Percentiles rank a stretch among this genome's conserved stretches.
These are phyloP conservation scores for Fonsecaea monophora DNA, from an alignment of 2,329 filamentous ascomycete species.

Conservation along the genomic window DNA sequence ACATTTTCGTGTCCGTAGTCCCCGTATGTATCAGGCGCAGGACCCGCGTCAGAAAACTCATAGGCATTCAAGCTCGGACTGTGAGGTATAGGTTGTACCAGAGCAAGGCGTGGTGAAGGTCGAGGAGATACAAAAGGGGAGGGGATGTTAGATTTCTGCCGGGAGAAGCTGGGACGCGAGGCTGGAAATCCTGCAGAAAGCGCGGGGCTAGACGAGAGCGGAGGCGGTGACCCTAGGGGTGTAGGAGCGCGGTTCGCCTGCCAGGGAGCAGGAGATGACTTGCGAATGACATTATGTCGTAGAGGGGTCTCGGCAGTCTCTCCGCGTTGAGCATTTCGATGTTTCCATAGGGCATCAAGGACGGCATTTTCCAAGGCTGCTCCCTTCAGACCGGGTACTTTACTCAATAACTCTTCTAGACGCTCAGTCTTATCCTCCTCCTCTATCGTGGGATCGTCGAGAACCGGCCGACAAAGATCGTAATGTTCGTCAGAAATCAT, in stretches of 20 bases:
- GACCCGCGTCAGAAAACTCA: conserved; percentile 85
- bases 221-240: conserved; percentile 82
- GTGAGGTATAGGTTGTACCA: conserved; percentile 92
- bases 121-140: conserved; percentile 95
- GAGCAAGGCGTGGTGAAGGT: conserved; percentile 87
- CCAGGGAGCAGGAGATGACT: conserved; percentile 93
- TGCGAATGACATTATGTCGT: conserved; percentile 86
- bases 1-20: conserved; percentile 94
- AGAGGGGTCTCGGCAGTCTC: conserved; percentile 78
- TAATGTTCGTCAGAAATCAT: conserved; percentile 96
- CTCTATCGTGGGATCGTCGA: conserved; percentile 80
- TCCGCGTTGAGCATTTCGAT: conserved; percentile 58
- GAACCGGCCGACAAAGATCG: conserved; percentile 85
- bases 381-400: conserved; percentile 77
- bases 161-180: conserved; percentile 75
- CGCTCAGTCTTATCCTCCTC: conserved; percentile 96
- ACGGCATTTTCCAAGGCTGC: conserved; percentile 85
- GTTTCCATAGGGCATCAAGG: conserved; percentile 82
- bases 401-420: conserved; percentile 82
- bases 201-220: conserved; percentile 78
- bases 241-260: conserved; percentile 76
- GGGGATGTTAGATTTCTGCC: conserved; percentile 48
- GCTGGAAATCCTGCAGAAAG: conserved; percentile 74
- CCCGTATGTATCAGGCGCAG: conserved; percentile 83
- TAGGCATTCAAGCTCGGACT: conserved; percentile 94